A percentile compares a stretch with the other conserved stretches of the same genome.
Evolutionary conservation across 306 rosid species (phyloP).

Genomic region (Cicer arietinum): DNA sequence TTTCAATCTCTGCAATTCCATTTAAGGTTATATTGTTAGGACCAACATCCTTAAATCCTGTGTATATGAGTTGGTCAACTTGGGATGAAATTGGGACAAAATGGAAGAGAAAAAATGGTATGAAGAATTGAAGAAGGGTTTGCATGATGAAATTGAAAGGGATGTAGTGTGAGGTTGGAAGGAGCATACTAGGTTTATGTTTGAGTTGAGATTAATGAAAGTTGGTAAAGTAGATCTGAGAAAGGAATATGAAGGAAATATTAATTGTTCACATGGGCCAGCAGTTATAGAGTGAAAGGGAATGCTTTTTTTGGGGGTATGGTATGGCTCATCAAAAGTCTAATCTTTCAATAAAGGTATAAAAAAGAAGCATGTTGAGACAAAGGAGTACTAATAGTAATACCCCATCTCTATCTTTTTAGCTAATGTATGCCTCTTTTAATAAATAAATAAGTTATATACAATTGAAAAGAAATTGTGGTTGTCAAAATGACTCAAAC

Average conservation of each 20-base stretch:
- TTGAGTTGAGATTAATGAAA: slow-evolving; percentile 33
- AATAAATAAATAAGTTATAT: too few relatives aligned
- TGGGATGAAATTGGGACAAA: slow-evolving; percentile 51
- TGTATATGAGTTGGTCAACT: slow-evolving; percentile 48
- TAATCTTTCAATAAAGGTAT: background rate
- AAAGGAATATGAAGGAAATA: background rate
- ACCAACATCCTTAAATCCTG: slow-evolving; percentile 62
- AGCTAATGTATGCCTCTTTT: too few relatives aligned
- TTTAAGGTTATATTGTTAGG: slow-evolving; percentile 59
- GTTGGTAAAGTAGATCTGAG: slow-evolving; percentile 36
- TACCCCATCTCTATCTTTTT: background rate
- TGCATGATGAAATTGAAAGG: slow-evolving; percentile 38
- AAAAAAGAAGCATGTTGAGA: background rate
- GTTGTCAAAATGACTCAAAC: too few relatives aligned
- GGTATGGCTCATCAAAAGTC: background rate
- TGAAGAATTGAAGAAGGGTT: slow-evolving; percentile 30
- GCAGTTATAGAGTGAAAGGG: slow-evolving; percentile 19
- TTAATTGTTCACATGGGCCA: slow-evolving; percentile 31
- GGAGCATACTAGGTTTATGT: slow-evolving; percentile 10
- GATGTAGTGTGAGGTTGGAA: background rate
- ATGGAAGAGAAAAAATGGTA: slow-evolving; percentile 37
- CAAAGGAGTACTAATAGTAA: background rate
- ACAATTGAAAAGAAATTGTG: too few relatives aligned
- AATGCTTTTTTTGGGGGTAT: background rate
- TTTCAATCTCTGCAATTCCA: slow-evolving; percentile 59